phyloP scores from a whole-genome alignment of 2,329 filamentous ascomycete species.

The Sclerotinia sclerotiorum region DNA sequence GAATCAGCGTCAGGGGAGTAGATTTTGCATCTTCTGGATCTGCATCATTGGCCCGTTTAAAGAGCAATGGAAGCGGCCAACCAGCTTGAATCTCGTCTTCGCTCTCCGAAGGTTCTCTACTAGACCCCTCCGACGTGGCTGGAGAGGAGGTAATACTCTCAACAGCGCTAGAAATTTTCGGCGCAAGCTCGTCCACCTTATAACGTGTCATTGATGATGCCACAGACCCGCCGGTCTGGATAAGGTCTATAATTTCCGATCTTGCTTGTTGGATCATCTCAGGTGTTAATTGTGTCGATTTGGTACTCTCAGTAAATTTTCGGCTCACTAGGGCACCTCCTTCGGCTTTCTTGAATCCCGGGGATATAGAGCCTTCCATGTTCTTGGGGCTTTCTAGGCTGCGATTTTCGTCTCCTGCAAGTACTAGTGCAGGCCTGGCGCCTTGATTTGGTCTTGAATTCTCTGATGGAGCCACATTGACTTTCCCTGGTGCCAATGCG shows the following conservation, averaged over 20 bases:
- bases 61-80: background rate
- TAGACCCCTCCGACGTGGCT: too few relatives aligned
- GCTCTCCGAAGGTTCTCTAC: background rate
- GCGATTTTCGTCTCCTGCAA: too few relatives aligned
- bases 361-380: background rate
- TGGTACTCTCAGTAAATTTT: background rate
- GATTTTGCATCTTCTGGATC: background rate
- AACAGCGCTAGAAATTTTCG: background rate
- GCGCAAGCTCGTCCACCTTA: too few relatives aligned
- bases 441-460: background rate
- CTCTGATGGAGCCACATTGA: too few relatives aligned
- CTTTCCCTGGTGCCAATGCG: background rate
- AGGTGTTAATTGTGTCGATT: background rate
- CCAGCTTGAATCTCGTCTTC: background rate
- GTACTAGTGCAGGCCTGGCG: background rate
- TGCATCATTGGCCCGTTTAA: background rate
- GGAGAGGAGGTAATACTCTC: background rate
- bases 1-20: background rate
- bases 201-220: rapidly evolving
- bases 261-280: background rate
- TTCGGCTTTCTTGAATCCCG: background rate
- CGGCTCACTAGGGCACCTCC: too few relatives aligned
- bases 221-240: background rate
- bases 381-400: background rate
- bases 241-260: background rate